phyloP scores from a whole-genome alignment of 371 early-diverging fungal genomes.

The Batkoa obscura region DNA sequence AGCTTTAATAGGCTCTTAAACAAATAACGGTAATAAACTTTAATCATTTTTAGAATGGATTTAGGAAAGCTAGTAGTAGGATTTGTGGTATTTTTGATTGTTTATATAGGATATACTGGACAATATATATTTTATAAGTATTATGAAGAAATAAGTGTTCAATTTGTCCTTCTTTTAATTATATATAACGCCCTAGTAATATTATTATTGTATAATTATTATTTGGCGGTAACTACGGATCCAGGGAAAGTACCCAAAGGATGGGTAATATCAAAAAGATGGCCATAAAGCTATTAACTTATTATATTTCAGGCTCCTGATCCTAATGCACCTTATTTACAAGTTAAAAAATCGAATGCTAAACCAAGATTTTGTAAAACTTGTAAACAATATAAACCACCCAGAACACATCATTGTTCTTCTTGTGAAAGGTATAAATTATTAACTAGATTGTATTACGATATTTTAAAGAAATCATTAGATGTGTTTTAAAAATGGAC shows the following conservation, averaged over 20 bases:
- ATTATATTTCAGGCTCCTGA: slow-evolving; percentile 21
- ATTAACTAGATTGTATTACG: too few relatives aligned
- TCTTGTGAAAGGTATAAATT: slow-evolving; percentile 40
- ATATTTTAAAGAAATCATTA: too few relatives aligned
- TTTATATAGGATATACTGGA: background rate
- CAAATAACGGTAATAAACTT: too few relatives aligned
- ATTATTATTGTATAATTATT: slow-evolving; percentile 39
- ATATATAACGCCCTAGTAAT: background rate
- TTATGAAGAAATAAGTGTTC: background rate
- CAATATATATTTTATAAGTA: slow-evolving; percentile 1
- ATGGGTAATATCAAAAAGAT: slow-evolving; percentile 23
- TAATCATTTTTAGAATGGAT: too few relatives aligned
- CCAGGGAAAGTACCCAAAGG: slow-evolving; percentile 62
- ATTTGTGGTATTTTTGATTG: slow-evolving; percentile 1
- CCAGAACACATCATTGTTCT: slow-evolving; percentile 66
- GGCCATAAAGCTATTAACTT: background rate
- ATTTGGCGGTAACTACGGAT: slow-evolving; percentile 45
- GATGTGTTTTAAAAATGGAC: slow-evolving; percentile 77
- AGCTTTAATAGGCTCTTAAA: too few relatives aligned
- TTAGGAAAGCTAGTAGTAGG: slow-evolving; percentile 3
- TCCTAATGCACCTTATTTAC: slow-evolving; percentile 25
- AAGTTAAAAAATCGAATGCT: slow-evolving; percentile 48
- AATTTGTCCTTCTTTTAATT: background rate
- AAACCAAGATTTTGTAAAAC: slow-evolving; percentile 55
- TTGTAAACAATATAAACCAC: slow-evolving; percentile 59